phyloP scores from a whole-genome alignment of 768 basidiomycete genomes.

The Gymnopilus dilepis region DNA sequence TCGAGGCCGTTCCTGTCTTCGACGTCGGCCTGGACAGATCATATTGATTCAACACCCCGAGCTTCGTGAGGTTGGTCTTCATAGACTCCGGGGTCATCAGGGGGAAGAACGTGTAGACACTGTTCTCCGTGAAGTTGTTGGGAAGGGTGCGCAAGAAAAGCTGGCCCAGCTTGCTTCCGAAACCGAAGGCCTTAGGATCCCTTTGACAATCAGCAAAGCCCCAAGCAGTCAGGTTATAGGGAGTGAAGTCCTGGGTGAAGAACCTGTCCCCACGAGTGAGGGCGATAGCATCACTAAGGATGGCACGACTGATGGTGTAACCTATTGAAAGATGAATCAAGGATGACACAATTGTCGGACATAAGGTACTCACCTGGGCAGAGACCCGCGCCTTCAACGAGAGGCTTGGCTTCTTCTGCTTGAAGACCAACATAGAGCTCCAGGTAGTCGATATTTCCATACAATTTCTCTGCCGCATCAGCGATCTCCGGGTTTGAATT shows the following conservation, averaged over 20 bases:
- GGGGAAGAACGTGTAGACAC: constrained; percentile 87
- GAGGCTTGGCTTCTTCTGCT: constrained; percentile 77
- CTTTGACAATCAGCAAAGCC: constrained; percentile 85
- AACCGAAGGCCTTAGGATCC: constrained; percentile 71
- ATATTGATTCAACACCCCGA: constrained; percentile 61
- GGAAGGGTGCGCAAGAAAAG: constrained; percentile 79
- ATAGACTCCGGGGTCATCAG: constrained; percentile 79
- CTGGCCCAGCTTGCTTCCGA: constrained; percentile 77
- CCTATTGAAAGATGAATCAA: constrained; percentile 39
- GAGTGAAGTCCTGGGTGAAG: constrained; percentile 83
- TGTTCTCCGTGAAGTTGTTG: constrained; percentile 67
- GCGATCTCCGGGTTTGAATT: constrained; percentile 75
- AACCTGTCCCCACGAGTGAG: constrained; percentile 85
- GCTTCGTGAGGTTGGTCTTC: constrained; percentile 59
- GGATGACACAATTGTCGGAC: background rate
- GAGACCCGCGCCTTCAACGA: constrained; percentile 80
- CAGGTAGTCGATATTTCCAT: constrained; percentile 75
- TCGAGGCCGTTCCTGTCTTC: constrained; percentile 29
- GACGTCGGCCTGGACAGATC: constrained; percentile 54
- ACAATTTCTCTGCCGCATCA: constrained; percentile 75
- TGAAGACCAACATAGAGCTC: constrained; percentile 85
- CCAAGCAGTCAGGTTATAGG: constrained; percentile 82
- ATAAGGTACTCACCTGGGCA: constrained; percentile 63
- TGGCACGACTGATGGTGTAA: constrained; percentile 85
- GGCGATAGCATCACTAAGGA: constrained; percentile 85